phyloP scores from a whole-genome alignment of 75 land plant genomes.

The Isoetes taiwanensis region DNA sequence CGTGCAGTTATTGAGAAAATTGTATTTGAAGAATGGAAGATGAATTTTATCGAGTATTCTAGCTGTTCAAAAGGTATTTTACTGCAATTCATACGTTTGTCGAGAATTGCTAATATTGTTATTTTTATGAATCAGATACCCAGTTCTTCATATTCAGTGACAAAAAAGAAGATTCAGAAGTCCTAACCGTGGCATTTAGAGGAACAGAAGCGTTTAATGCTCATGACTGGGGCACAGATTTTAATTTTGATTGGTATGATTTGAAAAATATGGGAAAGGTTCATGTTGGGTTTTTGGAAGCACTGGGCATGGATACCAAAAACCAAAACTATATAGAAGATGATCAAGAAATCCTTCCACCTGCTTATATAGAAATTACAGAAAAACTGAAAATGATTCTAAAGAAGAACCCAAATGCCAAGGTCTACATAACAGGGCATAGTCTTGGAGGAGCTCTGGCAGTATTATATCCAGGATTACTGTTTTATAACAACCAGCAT shows the following conservation, averaged over 20 bases:
- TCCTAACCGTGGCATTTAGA: constrained; percentile 35
- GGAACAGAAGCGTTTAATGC: constrained; percentile 40
- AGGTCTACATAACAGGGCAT: constrained; percentile 29
- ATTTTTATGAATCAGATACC: constrained; percentile 10
- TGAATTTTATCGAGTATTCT: not conserved
- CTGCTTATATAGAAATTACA: constrained; percentile 18
- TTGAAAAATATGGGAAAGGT: constrained; percentile 28
- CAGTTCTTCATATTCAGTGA: constrained; percentile 39
- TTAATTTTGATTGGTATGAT: constrained; percentile 49
- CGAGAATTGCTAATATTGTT: not conserved
- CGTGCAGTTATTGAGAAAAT: constrained; percentile 9
- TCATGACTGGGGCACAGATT: constrained; percentile 51
- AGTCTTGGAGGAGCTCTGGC: constrained; percentile 24
- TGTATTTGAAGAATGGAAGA: constrained; percentile 31
- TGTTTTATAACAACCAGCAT: constrained; percentile 4
- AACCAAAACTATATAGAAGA: not conserved
- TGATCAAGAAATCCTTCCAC: not conserved
- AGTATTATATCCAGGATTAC: constrained; percentile 8
- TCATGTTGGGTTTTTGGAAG: constrained; percentile 46
- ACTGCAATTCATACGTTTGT: no score
- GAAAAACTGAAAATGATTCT: constrained; percentile 8
- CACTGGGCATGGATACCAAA: constrained; percentile 18
- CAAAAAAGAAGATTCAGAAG: constrained; percentile 29
- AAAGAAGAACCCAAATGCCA: constrained; percentile 11
- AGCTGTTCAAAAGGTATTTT: not conserved